Base-by-base conservation (phyloP, 1,284 basidiomycete species). In the Retiboletus flavoniger region DNA sequence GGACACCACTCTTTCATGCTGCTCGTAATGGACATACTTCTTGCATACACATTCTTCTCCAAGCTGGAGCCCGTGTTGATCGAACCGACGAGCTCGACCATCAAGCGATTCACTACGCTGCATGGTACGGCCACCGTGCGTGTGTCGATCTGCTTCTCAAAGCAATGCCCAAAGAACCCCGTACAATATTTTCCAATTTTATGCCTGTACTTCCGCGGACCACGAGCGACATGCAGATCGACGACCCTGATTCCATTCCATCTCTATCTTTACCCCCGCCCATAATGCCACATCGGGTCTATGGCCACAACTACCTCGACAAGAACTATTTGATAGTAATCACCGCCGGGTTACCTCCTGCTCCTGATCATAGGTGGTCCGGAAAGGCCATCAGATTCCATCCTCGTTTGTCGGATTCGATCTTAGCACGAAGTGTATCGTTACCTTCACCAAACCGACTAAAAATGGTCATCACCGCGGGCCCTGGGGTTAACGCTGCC, bases 1-100 rank as follows among this genome's bases (percentile, higher is more conserved):
- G 97, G 95, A 99, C 96, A 7, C 96, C 97, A 19, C 79, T 98
- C 47, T 95, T 97, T 70, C 96, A 99, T 70, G 95, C 97, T 4
- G 91, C 95, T 1, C 87, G 94, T 31, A 89, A 93, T 60, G 96
- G 97, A 1, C 91, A 89, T 63, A 74, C 81, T 26, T 79, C 79
- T 10, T 97, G 92, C 68, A 82, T 98, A 47, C 75, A 77, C 43
- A 80, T 92, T 32, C 78, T 99, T 29, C 80, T 99, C 10, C 81
- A 85, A 34, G 89, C 90, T 7, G 90, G 93, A 3, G 86, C 87
- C 58, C 83, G 89, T 51, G 83, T 91, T 32, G 81, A 86, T 63
- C 79, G 82, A 21, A 75, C 79, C 39, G 97, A 99, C 72, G 97
- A 99, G 72, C 82, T 92, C 54, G 88, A 87, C 21, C 89, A 93